These are phyloP conservation scores for Trichoderma koningiopsis DNA, from an alignment of 2,329 filamentous ascomycete species.

Conservation along the genomic window DNA sequence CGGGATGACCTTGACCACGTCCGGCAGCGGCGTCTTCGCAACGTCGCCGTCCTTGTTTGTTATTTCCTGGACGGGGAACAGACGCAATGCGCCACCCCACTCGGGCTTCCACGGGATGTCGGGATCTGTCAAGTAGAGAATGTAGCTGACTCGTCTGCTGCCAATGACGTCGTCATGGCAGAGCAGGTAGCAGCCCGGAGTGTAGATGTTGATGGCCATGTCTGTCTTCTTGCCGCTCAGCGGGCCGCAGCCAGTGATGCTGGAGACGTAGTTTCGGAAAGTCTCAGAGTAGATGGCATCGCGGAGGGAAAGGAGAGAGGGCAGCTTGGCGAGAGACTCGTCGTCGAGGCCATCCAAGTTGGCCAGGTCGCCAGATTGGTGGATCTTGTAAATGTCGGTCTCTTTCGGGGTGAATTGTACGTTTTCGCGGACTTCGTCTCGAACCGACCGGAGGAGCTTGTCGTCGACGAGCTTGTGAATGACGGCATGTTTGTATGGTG, in stretches of 20 bases:
- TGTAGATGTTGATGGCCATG: conserved; percentile 99
- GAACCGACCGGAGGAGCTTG: conserved; percentile 79
- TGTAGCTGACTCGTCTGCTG: conserved; percentile 94
- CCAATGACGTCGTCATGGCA: conserved; percentile 99
- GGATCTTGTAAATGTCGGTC: conserved; percentile 99
- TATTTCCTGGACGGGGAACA: conserved; percentile 73
- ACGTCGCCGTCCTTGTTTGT: conserved; percentile 67
- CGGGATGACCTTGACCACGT: conserved; percentile 80
- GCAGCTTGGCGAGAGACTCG: conserved; percentile 79
- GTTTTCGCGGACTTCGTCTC: conserved; percentile 84
- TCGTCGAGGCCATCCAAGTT: conserved; percentile 94
- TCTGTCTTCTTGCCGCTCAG: conserved; percentile 94
- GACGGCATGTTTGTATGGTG: conserved; percentile 88
- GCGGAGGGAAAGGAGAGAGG: conserved; percentile 86
- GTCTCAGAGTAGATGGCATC: conserved; percentile 89
- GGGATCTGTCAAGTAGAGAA: conserved; percentile 91
- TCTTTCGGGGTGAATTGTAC: conserved; percentile 97
- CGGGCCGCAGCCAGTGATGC: conserved; percentile 82
- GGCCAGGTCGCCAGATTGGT: conserved; percentile 95
- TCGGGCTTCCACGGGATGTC: conserved; percentile 86
- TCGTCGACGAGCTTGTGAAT: conserved; percentile 81
- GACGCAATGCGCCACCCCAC: conserved; percentile 88
- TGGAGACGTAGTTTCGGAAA: conserved; percentile 86
- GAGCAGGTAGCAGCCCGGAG: conserved; percentile 89
- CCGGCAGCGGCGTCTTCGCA: conserved; percentile 77